phyloP scores from a whole-genome alignment of 768 basidiomycete species.

The Agaricus blazei region DNA sequence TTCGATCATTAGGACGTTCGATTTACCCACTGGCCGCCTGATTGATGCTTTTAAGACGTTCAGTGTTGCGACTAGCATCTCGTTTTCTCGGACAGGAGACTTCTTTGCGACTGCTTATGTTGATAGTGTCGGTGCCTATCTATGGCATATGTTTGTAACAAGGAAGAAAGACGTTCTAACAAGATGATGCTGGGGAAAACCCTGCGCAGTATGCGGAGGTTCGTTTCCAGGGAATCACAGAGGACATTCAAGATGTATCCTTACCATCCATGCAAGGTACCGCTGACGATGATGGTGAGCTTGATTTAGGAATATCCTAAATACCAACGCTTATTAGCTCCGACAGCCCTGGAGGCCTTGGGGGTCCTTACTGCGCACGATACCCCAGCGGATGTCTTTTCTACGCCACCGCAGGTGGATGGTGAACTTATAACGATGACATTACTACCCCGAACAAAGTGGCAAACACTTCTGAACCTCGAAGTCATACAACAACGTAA shows the following conservation, averaged over 20 bases:
- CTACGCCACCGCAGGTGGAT: slow-evolving; percentile 83
- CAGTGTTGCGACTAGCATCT: slow-evolving; percentile 82
- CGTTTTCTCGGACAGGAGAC: slow-evolving; percentile 93
- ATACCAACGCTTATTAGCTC: not conserved
- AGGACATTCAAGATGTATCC: slow-evolving; percentile 63
- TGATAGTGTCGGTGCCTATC: slow-evolving; percentile 88
- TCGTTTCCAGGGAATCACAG: slow-evolving; percentile 71
- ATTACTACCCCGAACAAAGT: slow-evolving; percentile 83
- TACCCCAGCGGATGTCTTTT: slow-evolving; percentile 60
- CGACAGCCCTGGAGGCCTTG: slow-evolving; percentile 65
- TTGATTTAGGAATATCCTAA: not conserved
- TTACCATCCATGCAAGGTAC: slow-evolving; percentile 84
- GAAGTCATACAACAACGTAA: slow-evolving; percentile 95
- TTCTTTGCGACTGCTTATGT: slow-evolving; percentile 95
- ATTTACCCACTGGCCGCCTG: slow-evolving; percentile 87
- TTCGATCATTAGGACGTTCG: slow-evolving; percentile 90
- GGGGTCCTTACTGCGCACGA: slow-evolving; percentile 57
- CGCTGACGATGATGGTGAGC: slow-evolving; percentile 73
- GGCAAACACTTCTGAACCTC: slow-evolving; percentile 96
- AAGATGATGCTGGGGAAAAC: slow-evolving; percentile 65
- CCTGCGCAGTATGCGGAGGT: slow-evolving; percentile 90
- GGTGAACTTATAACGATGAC: slow-evolving; percentile 93
- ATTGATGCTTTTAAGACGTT: slow-evolving; percentile 90
- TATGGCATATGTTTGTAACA: slow-evolving; percentile 57
- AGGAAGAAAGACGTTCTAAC: slow-evolving; percentile 4